These are phyloP conservation scores for Corynespora cassiicola DNA, from an alignment of 2,329 filamentous ascomycete genomes.

Conservation along the genomic window DNA sequence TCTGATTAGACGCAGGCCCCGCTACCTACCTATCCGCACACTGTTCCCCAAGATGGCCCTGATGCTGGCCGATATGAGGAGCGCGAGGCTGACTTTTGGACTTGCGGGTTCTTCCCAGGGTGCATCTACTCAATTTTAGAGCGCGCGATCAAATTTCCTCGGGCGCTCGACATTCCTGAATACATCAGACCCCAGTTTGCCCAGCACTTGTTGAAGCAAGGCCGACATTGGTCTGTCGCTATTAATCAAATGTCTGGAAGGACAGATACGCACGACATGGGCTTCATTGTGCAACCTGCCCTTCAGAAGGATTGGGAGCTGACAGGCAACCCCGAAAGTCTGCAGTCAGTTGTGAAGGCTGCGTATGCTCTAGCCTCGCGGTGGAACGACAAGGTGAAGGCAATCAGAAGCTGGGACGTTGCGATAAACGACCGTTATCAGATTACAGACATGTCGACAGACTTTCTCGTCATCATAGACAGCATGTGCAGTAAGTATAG, in stretches of 20 bases:
- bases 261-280: constrained; percentile 62
- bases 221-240: constrained; percentile 39
- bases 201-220: constrained; percentile 30
- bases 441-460: constrained; percentile 42
- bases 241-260: constrained; percentile 42
- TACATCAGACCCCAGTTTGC: constrained; percentile 23
- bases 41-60: constrained; percentile 34
- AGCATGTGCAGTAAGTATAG: constrained; percentile 47
- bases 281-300: constrained; percentile 61
- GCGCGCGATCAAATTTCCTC: constrained; percentile 36
- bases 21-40: constrained; percentile 39
- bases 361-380: constrained; percentile 53
- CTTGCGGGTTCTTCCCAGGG: constrained; percentile 44
- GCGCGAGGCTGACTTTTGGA: constrained; percentile 45
- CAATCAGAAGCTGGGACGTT: constrained; percentile 59
- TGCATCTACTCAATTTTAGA: constrained; percentile 42
- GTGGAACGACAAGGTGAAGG: constrained; percentile 49
- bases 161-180: constrained; percentile 26
- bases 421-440: constrained; percentile 45
- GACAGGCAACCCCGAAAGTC: constrained; percentile 47
- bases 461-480: constrained; percentile 53
- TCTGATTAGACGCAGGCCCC: constrained; percentile 23
- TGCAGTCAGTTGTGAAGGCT: constrained; percentile 51
- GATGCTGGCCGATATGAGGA: constrained; percentile 36
- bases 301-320: constrained; percentile 57